Evolutionary conservation across 1,139 yeast genomes (phyloP).

Genomic region (Nakaseomyces nivariensis): DNA sequence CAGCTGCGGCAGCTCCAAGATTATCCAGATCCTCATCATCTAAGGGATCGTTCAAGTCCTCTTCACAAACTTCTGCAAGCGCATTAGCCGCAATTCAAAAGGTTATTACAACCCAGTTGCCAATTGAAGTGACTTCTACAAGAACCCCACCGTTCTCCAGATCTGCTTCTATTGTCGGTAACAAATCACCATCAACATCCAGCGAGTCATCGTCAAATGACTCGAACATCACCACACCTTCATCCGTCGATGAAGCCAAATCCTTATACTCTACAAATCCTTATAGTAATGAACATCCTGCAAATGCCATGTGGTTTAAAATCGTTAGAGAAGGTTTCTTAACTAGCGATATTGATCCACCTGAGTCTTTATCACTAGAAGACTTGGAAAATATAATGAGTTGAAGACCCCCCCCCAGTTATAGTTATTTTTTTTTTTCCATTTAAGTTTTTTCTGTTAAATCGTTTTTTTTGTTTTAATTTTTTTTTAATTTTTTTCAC

Average conservation of each 20-base stretch:
- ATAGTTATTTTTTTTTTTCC: constrained; percentile 3
- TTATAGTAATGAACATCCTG: constrained; percentile 2
- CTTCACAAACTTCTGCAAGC: constrained; percentile 41
- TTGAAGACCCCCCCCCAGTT: constrained; percentile 16
- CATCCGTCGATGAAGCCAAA: neutral
- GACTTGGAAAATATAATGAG: constrained; percentile 60
- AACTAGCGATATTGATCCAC: constrained; percentile 64
- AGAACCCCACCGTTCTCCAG: constrained; percentile 5
- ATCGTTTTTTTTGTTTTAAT: neutral
- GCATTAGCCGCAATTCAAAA: constrained; percentile 70
- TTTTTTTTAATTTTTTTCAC: neutral
- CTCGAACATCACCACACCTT: constrained; percentile 21
- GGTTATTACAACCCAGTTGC: constrained; percentile 45
- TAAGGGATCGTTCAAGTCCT: constrained; percentile 12
- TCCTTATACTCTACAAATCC: neutral
- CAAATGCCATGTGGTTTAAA: constrained; percentile 42
- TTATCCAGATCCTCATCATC: constrained; percentile 52
- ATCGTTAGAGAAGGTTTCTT: constrained; percentile 66
- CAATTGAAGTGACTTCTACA: constrained; percentile 22
- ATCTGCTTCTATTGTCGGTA: neutral
- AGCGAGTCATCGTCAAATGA: constrained; percentile 4
- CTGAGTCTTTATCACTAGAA: constrained; percentile 64
- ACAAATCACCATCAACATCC: constrained; percentile 16
- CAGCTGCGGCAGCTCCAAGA: constrained; percentile 76
- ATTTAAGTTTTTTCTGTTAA: neutral